These are phyloP conservation scores for Selaginella moellendorffii DNA, from an alignment of 75 land plant species.

Conservation along the genomic window DNA sequence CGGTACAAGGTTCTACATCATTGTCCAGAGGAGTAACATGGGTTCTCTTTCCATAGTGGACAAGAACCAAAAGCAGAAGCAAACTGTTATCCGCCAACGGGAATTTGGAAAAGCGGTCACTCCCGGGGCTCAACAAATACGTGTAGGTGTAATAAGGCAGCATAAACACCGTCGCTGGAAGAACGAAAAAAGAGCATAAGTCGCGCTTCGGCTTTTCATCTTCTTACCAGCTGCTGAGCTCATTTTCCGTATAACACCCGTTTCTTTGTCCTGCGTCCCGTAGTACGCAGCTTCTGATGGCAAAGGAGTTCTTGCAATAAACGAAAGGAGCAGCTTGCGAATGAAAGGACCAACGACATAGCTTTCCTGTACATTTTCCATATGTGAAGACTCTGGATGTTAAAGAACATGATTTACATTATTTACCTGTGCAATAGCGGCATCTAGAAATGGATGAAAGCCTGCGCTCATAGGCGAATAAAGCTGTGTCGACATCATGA, in stretches of 20 bases:
- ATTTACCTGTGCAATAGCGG: conserved; percentile 63
- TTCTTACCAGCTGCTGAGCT: conserved; percentile 61
- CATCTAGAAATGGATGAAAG: conserved; percentile 71
- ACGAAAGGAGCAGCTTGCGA: conserved; percentile 40
- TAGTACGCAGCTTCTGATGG: conserved; percentile 28
- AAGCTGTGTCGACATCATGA: conserved; percentile 79
- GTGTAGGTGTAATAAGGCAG: conserved; percentile 58
- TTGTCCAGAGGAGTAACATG: no score
- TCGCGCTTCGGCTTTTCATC: background rate
- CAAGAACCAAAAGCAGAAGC: conserved; percentile 52
- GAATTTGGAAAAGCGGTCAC: conserved; percentile 30
- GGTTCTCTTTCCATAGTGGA: conserved; percentile 51
- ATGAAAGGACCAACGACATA: conserved; percentile 35
- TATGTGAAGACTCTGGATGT: background rate
- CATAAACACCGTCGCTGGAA: conserved; percentile 57
- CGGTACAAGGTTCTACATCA: no score
- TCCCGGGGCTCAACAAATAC: conserved; percentile 43
- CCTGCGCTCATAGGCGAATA: conserved; percentile 52
- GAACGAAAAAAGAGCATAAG: conserved; percentile 3
- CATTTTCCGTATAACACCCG: conserved; percentile 56
- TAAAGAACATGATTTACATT: background rate
- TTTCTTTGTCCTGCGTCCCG: conserved; percentile 33
- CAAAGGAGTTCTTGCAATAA: conserved; percentile 30
- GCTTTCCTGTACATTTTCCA: conserved; percentile 29
- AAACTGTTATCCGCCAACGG: conserved; percentile 59